Percentiles rank a stretch among this genome's conserved stretches.
Conservation (phyloP, 345 rosid species). For the Salix viminalis region DNA sequence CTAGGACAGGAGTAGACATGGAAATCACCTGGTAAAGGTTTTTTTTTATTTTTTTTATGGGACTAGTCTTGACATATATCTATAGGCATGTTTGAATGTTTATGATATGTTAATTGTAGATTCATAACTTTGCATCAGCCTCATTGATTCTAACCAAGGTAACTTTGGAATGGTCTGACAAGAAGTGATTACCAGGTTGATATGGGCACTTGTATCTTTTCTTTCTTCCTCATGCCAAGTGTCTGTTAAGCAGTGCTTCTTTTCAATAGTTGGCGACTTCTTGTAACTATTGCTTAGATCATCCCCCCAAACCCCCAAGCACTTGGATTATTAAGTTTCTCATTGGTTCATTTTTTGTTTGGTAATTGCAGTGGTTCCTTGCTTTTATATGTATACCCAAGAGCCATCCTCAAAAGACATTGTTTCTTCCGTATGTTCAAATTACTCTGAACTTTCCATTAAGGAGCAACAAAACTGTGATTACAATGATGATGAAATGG, state of each 20-base stretch:
- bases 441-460: constrained; percentile 41
- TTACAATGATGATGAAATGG: constrained; percentile 35
- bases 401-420: constrained; percentile 34
- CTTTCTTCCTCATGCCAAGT: neutral
- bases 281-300: too few relatives aligned
- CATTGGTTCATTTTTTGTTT: constrained; percentile 1
- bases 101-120: neutral
- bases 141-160: neutral
- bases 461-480: constrained; percentile 36
- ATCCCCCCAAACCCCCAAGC: too few relatives aligned
- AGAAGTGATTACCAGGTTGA: neutral
- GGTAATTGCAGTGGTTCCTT: constrained; percentile 58
- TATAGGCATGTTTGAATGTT: neutral
- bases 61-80: neutral
- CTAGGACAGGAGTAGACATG: constrained; percentile 23
- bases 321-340: neutral
- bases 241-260: neutral
- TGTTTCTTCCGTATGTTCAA: constrained; percentile 36
- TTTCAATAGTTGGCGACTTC: neutral
- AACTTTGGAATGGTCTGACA: too few relatives aligned
- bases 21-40: constrained; percentile 36
- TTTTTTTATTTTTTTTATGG: neutral
- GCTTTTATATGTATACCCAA: constrained; percentile 71
- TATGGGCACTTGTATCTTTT: neutral
- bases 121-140: neutral